phyloP scores from a whole-genome alignment of 2,329 filamentous ascomycete genomes.

The Tolypocladium cylindrosporum region DNA sequence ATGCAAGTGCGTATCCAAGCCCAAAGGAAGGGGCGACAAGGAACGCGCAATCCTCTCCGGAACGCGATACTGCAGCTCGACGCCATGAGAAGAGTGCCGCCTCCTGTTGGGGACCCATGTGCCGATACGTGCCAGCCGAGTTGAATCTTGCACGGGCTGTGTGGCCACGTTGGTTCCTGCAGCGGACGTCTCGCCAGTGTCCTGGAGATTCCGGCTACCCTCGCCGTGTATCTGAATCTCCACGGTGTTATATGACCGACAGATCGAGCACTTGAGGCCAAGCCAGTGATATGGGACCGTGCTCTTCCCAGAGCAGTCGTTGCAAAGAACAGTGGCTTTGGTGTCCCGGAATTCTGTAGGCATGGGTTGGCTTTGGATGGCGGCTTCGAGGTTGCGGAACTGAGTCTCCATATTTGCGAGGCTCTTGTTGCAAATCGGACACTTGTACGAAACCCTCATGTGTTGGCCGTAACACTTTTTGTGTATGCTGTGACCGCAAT shows the following conservation, averaged over 20 bases:
- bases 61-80: conserved; percentile 19
- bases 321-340: conserved; percentile 78
- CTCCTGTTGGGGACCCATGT: conserved; percentile 17
- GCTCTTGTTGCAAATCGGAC: conserved; percentile 91
- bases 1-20: conserved; percentile 14
- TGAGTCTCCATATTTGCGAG: conserved; percentile 96
- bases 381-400: conserved; percentile 81
- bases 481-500: conserved; percentile 93
- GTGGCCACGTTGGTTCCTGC: background rate
- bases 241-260: conserved; percentile 59
- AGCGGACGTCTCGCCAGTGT: conserved; percentile 12
- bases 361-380: conserved; percentile 87
- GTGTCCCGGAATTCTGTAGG: conserved; percentile 72
- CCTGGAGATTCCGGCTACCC: conserved; percentile 16
- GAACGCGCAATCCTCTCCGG: conserved; percentile 35
- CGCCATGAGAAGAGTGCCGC: conserved; percentile 28
- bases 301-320: conserved; percentile 85
- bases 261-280: conserved; percentile 76
- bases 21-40: conserved; percentile 27
- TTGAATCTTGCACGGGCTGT: background rate
- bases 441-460: conserved; percentile 86
- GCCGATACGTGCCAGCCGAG: conserved; percentile 10
- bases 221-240: conserved; percentile 51
- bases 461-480: conserved; percentile 80
- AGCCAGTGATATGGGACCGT: conserved; percentile 90